phyloP scores from a whole-genome alignment of 169 alveolate genomes.

The Cryptosporidium ubiquitum region DNA sequence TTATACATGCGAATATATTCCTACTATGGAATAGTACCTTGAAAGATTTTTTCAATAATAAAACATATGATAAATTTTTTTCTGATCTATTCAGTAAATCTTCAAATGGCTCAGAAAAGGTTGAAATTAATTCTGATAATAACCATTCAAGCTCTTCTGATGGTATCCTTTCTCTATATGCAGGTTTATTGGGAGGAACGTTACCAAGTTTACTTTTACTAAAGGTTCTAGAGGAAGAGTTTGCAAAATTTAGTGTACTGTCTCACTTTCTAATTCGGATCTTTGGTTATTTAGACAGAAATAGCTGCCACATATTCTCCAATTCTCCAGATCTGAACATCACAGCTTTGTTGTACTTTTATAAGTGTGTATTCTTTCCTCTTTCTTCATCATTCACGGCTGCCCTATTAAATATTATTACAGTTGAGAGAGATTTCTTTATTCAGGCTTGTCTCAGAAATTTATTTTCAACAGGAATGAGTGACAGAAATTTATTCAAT shows the following conservation, averaged over 20 bases:
- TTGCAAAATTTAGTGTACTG: slow-evolving; percentile 59
- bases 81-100: not conserved
- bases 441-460: slow-evolving; percentile 1
- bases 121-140: not conserved
- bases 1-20: slow-evolving; percentile 56
- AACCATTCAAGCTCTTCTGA: not conserved
- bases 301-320: slow-evolving; percentile 48
- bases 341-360: slow-evolving; percentile 51
- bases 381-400: slow-evolving; percentile 52
- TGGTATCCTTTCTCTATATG: slow-evolving; percentile 8
- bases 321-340: slow-evolving; percentile 35
- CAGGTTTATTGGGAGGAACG: slow-evolving; percentile 24
- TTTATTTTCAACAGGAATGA: slow-evolving; percentile 8
- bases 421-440: slow-evolving; percentile 60
- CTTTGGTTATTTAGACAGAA: slow-evolving; percentile 62
- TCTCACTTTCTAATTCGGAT: slow-evolving; percentile 38
- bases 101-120: not conserved
- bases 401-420: slow-evolving; percentile 47
- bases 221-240: slow-evolving; percentile 47
- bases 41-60: slow-evolving; percentile 11
- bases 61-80: slow-evolving; percentile 7
- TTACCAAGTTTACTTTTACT: slow-evolving; percentile 45
- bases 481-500: slow-evolving; percentile 16
- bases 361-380: slow-evolving; percentile 60
- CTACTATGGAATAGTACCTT: slow-evolving; percentile 51